These are phyloP conservation scores for Daedaleopsis sinensis DNA, from an alignment of 768 basidiomycete genomes.

Conservation along the genomic window DNA sequence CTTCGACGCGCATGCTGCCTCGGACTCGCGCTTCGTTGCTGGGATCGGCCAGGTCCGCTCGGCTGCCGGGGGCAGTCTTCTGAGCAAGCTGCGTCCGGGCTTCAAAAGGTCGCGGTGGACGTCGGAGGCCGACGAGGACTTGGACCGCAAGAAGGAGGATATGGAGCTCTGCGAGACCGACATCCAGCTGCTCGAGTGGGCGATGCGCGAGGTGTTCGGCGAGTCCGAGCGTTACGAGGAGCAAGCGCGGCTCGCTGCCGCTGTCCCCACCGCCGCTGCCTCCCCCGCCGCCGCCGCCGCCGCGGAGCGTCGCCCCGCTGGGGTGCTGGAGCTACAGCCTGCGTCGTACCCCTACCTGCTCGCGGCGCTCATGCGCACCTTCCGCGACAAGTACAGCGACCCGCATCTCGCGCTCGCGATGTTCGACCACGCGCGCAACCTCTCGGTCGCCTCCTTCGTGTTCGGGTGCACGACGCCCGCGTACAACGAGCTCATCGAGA, in stretches of 20 bases:
- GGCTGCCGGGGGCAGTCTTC: slow-evolving; percentile 47
- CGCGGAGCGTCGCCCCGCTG: slow-evolving; percentile 2
- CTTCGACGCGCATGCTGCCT: slow-evolving; percentile 36
- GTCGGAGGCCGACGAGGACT: slow-evolving; percentile 71
- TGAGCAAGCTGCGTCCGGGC: slow-evolving; percentile 56
- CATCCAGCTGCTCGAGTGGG: slow-evolving; percentile 74
- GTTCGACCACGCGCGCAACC: slow-evolving; percentile 76
- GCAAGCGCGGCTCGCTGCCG: slow-evolving; percentile 44
- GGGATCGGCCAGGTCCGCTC: slow-evolving; percentile 3
- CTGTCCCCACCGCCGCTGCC: slow-evolving; percentile 3
- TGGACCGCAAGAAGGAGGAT: slow-evolving; percentile 67
- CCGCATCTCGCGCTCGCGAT: slow-evolving; percentile 82
- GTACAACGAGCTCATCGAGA: slow-evolving; percentile 87
- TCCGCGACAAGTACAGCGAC: slow-evolving; percentile 77
- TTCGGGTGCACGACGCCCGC: slow-evolving; percentile 87
- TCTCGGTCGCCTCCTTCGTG: slow-evolving; percentile 81
- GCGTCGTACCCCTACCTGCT: slow-evolving; percentile 76
- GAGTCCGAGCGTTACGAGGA: slow-evolving; percentile 54
- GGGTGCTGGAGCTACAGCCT: slow-evolving; percentile 47
- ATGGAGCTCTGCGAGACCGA: slow-evolving; percentile 74
- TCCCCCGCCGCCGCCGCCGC: background rate
- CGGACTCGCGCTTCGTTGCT: background rate
- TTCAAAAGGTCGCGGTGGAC: slow-evolving; percentile 66
- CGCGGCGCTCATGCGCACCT: slow-evolving; percentile 73
- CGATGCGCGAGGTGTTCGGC: slow-evolving; percentile 66